Evolutionary conservation across 345 rosid genomes (phyloP), one percentile per base, ranked within the genome.

Genomic region (Brassica rapa): DNA sequence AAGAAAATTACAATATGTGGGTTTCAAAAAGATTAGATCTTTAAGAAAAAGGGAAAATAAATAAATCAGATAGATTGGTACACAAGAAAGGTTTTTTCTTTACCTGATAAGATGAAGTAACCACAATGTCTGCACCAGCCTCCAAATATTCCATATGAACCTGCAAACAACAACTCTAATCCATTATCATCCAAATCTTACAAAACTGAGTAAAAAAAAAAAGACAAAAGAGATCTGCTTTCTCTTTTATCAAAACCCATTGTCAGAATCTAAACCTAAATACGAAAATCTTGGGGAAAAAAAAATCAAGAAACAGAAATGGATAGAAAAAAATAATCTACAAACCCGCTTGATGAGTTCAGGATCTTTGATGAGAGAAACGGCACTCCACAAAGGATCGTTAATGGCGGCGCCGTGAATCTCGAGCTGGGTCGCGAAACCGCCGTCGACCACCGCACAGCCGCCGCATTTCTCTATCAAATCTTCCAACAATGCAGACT

Each of bases 81-180:
- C 72, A 71, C 61, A 66, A 59, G 77, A 72, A 78, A 78, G 46
- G 72, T 57, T 35, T 70, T 37, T 69, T 4, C n/a, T 1, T 62
- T 41, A 92, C 97, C 97, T 94, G 98, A 75, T 94, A 94, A 55
- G 98, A 94, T 35, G 97, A 90, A 82, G 97, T 85, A 29, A 94
- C 90, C 82, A 94, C 68, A 67, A 92, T 81, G 82, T 94, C 95
- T 51, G 98, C 95, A 77, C 98, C 98, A 69, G 97, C 97, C 80
- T 92, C 98, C 84, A 94, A 71, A 74, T 87, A 94, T 41, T 94
- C 97, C 84, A 81, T 71, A 68, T 94, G 98, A 73, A 94, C 98
- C 98, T 94, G 73, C 84, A 77, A 6, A 15, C 8, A 14, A 66
- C 53, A 41, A 14, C 68, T 30, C 12, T 51, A 5, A 56, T 29